Percentiles rank a stretch among this genome's conserved stretches.
Conservation (phyloP, 2,329 filamentous ascomycete genomes). For the Paecilomyces sp. region DNA sequence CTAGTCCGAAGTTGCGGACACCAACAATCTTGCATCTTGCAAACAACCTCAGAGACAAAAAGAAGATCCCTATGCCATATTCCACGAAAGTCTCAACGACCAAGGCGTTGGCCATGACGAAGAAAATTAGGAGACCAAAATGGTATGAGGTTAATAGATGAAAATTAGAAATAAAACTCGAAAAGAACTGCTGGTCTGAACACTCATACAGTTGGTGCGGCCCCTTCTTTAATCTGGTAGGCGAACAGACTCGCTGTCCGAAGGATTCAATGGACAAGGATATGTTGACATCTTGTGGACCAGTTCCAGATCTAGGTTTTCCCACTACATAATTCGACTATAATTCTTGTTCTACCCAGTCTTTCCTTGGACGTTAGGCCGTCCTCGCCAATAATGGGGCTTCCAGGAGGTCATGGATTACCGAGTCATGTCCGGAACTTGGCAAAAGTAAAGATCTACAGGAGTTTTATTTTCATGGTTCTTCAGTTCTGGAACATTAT, state of each 20-base stretch:
- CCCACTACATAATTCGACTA: neutral
- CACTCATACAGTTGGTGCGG: too few species aligned
- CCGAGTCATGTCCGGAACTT: neutral
- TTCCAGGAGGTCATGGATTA: neutral
- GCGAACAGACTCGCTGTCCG: neutral
- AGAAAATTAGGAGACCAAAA: neutral
- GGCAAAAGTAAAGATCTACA: neutral
- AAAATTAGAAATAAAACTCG: too few species aligned
- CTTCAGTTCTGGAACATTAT: neutral
- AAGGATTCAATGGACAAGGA: neutral
- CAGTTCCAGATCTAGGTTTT: neutral
- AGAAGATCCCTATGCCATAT: neutral
- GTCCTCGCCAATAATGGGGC: neutral
- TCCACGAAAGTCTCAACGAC: neutral
- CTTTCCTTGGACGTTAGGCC: neutral
- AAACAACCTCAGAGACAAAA: neutral
- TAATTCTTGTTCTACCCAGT: neutral
- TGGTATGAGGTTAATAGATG: neutral
- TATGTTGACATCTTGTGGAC: neutral
- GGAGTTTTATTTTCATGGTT: neutral
- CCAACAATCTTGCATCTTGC: constrained; percentile 7
- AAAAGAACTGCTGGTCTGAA: neutral
- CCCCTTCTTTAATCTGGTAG: too few species aligned
- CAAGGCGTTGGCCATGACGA: neutral
- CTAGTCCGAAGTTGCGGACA: constrained; percentile 7